Conservation (phyloP, 257 asterid genomes). For the Capsicum pubescens region DNA sequence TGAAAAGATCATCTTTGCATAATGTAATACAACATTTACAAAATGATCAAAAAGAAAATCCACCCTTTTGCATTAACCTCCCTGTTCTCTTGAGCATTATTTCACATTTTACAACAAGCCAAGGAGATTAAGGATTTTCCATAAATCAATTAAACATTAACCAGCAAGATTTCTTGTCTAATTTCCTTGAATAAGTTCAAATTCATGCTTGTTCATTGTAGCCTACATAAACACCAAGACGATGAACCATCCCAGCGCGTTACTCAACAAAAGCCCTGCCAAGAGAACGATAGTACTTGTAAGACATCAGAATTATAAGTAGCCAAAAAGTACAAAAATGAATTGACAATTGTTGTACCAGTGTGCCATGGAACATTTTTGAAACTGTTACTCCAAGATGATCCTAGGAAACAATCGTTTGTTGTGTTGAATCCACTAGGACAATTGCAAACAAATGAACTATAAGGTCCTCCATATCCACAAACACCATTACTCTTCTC, state of each 20-base stretch:
- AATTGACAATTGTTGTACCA: constrained; percentile 37
- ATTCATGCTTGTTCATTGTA: constrained; percentile 8
- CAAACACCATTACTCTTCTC: constrained; percentile 86
- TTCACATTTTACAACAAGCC: constrained; percentile 27
- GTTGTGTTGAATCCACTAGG: constrained; percentile 74
- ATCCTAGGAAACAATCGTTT: constrained; percentile 59
- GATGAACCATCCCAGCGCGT: constrained; percentile 42
- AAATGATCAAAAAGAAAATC: constrained; percentile 27
- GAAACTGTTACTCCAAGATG: constrained; percentile 53
- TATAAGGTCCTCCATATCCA: constrained; percentile 54
- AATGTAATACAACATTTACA: constrained; percentile 12
- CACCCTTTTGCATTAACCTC: constrained; percentile 33
- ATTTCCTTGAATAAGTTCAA: background rate
- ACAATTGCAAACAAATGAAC: constrained; percentile 66
- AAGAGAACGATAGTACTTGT: constrained; percentile 25
- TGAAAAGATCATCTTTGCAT: background rate
- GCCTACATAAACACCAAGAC: constrained; percentile 43
- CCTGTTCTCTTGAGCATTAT: constrained; percentile 20
- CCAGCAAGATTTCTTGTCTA: constrained; percentile 30
- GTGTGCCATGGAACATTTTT: constrained; percentile 44
- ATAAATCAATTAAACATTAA: constrained; percentile 30
- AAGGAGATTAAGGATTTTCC: constrained; percentile 26
- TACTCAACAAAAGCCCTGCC: constrained; percentile 51
- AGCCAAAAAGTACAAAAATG: background rate
- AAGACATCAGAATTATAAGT: background rate